These are phyloP conservation scores for Sanghuangporus baumii DNA, from an alignment of 1,284 basidiomycete genomes.

Conservation along the genomic window DNA sequence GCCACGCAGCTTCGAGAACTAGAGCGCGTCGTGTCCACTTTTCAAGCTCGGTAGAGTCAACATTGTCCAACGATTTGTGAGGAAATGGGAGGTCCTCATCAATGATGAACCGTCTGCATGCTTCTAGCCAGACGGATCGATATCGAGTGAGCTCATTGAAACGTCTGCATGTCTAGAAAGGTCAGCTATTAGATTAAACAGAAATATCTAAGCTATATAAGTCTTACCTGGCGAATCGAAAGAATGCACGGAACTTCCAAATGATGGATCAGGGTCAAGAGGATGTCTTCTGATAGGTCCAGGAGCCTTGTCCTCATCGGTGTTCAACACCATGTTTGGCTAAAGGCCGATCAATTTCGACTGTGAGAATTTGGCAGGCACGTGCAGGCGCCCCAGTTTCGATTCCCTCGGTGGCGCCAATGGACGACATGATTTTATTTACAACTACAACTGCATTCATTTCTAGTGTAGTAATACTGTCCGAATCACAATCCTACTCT, in stretches of 20 bases:
- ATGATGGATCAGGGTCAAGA: slow-evolving; percentile 10
- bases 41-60: slow-evolving; percentile 38
- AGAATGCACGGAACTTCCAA: slow-evolving; percentile 39
- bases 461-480: no score
- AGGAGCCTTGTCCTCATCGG: neutral
- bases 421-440: no score
- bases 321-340: neutral
- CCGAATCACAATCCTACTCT: no score
- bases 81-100: slow-evolving; percentile 44
- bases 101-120: slow-evolving; percentile 38
- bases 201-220: neutral
- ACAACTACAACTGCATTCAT: no score
- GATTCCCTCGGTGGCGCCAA: neutral
- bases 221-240: slow-evolving; percentile 39
- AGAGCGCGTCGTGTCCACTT: slow-evolving; percentile 37
- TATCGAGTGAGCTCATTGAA: slow-evolving; percentile 37
- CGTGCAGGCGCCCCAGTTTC: neutral
- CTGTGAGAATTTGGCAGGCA: neutral
- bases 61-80: slow-evolving; percentile 24
- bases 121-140: slow-evolving; percentile 51
- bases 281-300: slow-evolving; percentile 10
- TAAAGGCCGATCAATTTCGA: neutral
- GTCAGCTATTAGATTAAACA: neutral
- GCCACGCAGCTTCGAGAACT: slow-evolving; percentile 44
- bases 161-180: slow-evolving; percentile 42